These are phyloP conservation scores for Xylaria sp. DNA, from an alignment of 2,329 filamentous ascomycete species.

Conservation along the genomic window DNA sequence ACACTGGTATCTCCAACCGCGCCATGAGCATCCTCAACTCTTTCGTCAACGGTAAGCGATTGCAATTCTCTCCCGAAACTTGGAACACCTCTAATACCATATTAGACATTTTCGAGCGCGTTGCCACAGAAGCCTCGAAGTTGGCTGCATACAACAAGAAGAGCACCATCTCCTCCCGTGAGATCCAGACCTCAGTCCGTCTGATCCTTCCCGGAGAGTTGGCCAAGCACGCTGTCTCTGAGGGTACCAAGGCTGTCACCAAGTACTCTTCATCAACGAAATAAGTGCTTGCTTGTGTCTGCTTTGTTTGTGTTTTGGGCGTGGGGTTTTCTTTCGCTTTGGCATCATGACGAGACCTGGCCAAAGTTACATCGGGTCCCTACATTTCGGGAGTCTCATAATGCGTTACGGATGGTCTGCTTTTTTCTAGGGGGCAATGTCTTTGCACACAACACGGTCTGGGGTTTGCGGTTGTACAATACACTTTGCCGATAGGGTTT, in stretches of 20 bases:
- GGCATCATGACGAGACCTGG: slow-evolving; percentile 68
- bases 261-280: slow-evolving; percentile 99
- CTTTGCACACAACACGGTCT: slow-evolving; percentile 68
- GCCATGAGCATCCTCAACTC: slow-evolving; percentile 99
- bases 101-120: slow-evolving; percentile 99
- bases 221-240: slow-evolving; percentile 99
- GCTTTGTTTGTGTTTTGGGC: slow-evolving; percentile 64
- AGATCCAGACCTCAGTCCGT: slow-evolving; percentile 99
- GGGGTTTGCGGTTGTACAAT: slow-evolving; percentile 80
- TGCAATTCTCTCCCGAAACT: slow-evolving; percentile 16
- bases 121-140: slow-evolving; percentile 98
- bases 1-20: slow-evolving; percentile 99
- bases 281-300: slow-evolving; percentile 68
- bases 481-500: slow-evolving; percentile 71
- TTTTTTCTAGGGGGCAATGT: slow-evolving; percentile 72
- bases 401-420: slow-evolving; percentile 79
- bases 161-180: slow-evolving; percentile 98
- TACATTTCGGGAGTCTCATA: slow-evolving; percentile 66
- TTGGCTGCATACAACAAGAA: slow-evolving; percentile 99
- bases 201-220: slow-evolving; percentile 98
- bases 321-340: slow-evolving; percentile 62
- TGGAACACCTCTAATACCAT: neutral
- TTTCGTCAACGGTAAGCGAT: slow-evolving; percentile 89
- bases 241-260: slow-evolving; percentile 99
- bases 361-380: slow-evolving; percentile 51